Evolutionary conservation across 2,329 filamentous ascomycete genomes (phyloP), one percentile per base, ranked within the genome.

Genomic region (Diaporthe helianthi): DNA sequence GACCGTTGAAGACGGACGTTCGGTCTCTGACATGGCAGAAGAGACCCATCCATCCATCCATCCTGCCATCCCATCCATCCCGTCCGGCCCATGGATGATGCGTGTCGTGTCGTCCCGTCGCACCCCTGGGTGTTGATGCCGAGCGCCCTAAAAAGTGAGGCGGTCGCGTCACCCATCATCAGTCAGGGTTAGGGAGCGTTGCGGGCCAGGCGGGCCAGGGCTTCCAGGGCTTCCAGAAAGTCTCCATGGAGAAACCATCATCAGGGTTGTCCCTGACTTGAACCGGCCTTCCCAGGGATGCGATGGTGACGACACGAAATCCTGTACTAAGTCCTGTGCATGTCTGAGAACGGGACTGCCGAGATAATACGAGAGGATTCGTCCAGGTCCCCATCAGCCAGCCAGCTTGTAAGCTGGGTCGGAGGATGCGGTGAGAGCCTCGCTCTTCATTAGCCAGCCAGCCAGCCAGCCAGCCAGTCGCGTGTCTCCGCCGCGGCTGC

Each of bases 171-270:
- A 44, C 58, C n/a, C 41, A 36, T 13, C 58, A n/a, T 13, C 58
- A n/a, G 26, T 26, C 58, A 63, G 58, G 58, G 44, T 63, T 63
- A 49, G 44, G 44, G 58, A 49, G 44, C 44, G 29, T 44, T 44
- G 58, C 58, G 58, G 58, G 58, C 29, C 44, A 49, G 58, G 44
- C 58, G 58, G 58, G 41, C 41, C 41, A 36, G 58, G 58, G 58
- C 58, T 63, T 63, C 41, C 41, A 36, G 58, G 58, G 58, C 58
- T 63, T 63, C 44, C 58, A 63, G 58, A 63, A 63, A 63, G 44
- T 49, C 49, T 63, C 22, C 1, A 29, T 29, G 22, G 54, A 29
- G 44, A 49, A 44, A 44, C 22, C 9, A 10, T 17, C 58, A 26
- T 17, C 58, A 26, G 29, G 58, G 44, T 44, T 63, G 26, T 24